A percentile compares a stretch with the other conserved stretches of the same genome.
These are phyloP conservation scores for Neoscytalidium dimidiatum DNA, from an alignment of 2,329 filamentous ascomycete genomes.

Conservation along the genomic window DNA sequence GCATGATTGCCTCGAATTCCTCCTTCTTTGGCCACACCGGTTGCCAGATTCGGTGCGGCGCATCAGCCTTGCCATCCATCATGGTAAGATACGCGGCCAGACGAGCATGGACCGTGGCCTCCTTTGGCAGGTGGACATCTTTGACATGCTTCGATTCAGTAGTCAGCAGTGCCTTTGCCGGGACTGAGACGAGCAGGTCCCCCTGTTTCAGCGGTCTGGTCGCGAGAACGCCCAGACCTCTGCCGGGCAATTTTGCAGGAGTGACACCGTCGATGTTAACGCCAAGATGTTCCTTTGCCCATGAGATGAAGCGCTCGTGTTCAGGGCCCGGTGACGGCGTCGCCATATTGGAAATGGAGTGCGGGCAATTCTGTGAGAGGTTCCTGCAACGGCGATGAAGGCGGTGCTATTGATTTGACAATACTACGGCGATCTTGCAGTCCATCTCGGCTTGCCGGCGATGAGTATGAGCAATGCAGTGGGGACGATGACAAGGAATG, in stretches of 20 bases:
- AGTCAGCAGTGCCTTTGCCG: constrained; percentile 64
- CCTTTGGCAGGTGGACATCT: constrained; percentile 50
- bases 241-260: constrained; percentile 67
- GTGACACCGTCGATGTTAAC: constrained; percentile 68
- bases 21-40: constrained; percentile 64
- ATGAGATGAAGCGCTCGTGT: constrained; percentile 62
- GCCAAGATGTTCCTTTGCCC: constrained; percentile 63
- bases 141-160: constrained; percentile 58
- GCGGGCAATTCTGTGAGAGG: background rate
- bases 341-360: background rate
- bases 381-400: background rate
- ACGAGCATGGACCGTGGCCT: constrained; percentile 68
- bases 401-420: background rate
- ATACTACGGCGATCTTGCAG: background rate
- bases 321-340: constrained; percentile 36
- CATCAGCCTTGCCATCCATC: constrained; percentile 41
- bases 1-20: constrained; percentile 62
- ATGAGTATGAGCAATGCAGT: background rate
- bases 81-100: constrained; percentile 69
- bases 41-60: constrained; percentile 59
- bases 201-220: constrained; percentile 63
- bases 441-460: background rate
- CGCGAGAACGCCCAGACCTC: constrained; percentile 78
- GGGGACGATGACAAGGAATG: background rate
- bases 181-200: constrained; percentile 66